Conservation (phyloP, 257 asterid species). For the Solanum arcanum region DNA sequence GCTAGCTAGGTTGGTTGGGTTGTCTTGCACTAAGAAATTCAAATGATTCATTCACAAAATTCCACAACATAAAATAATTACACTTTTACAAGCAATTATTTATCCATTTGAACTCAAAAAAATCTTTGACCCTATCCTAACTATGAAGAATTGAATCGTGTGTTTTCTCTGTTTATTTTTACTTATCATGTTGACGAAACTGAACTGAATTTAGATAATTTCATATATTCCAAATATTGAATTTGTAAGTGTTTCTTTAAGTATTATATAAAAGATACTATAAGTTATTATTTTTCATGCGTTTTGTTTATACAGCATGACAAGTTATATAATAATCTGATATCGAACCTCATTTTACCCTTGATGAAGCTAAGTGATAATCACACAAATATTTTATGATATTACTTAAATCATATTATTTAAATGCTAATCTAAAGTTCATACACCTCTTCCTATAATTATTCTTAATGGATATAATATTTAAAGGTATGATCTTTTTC, state of each 20-base stretch:
- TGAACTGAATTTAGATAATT: no score
- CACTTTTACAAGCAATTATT: background rate
- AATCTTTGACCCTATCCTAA: background rate
- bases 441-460: background rate
- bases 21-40: slow-evolving; percentile 9
- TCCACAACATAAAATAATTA: background rate
- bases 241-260: no score
- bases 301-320: no score
- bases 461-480: background rate
- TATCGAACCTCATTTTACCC: background rate
- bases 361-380: background rate
- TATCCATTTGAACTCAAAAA: background rate
- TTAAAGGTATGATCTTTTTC: background rate
- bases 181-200: rapidly evolving
- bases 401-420: background rate
- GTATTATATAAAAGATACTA: no score
- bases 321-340: no score
- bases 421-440: background rate
- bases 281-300: no score
- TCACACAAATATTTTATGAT: background rate
- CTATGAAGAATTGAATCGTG: no score
- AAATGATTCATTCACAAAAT: background rate
- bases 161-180: no score
- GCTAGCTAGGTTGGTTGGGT: slow-evolving; percentile 4
- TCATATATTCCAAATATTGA: no score